A percentile compares a stretch with the other conserved stretches of the same genome.
Conservation (phyloP, 148 eudicot species). For the Heliosperma pusillum region DNA sequence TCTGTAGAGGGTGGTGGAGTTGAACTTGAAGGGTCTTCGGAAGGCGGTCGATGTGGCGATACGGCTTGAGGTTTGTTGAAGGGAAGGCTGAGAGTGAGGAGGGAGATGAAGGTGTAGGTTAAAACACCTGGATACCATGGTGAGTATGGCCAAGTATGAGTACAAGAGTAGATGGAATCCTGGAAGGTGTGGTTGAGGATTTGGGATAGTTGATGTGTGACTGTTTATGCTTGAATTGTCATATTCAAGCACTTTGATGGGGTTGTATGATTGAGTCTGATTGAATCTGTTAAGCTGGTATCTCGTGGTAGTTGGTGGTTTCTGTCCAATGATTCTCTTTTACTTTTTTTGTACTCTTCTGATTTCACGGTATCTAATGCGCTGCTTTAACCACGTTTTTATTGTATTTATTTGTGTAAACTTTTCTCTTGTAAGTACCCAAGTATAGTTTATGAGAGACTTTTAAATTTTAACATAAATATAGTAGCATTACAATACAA, state of each 20-base stretch:
- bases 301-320: no score
- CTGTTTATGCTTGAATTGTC: slow-evolving; percentile 18
- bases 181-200: slow-evolving; percentile 15
- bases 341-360: no score
- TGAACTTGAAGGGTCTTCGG: slow-evolving; percentile 6
- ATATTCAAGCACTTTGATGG: not conserved
- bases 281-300: not conserved
- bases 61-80: slow-evolving; percentile 15
- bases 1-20: slow-evolving; percentile 14
- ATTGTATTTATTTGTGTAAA: no score
- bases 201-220: slow-evolving; percentile 36
- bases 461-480: no score
- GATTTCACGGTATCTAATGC: no score
- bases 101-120: slow-evolving; percentile 44
- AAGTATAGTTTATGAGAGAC: no score
- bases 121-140: slow-evolving; percentile 56
- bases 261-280: slow-evolving; percentile 1
- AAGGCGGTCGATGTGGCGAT: slow-evolving; percentile 15
- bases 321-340: no score
- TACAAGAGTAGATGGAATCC: slow-evolving; percentile 11
- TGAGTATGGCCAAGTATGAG: slow-evolving; percentile 9
- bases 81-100: slow-evolving; percentile 24
- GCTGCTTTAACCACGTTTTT: no score
- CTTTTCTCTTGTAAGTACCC: no score
- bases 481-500: no score